Evolutionary conservation across 176 grass and related monocot species (phyloP), one percentile per base, ranked within the genome.

Genomic region (Triticum turgidum): DNA sequence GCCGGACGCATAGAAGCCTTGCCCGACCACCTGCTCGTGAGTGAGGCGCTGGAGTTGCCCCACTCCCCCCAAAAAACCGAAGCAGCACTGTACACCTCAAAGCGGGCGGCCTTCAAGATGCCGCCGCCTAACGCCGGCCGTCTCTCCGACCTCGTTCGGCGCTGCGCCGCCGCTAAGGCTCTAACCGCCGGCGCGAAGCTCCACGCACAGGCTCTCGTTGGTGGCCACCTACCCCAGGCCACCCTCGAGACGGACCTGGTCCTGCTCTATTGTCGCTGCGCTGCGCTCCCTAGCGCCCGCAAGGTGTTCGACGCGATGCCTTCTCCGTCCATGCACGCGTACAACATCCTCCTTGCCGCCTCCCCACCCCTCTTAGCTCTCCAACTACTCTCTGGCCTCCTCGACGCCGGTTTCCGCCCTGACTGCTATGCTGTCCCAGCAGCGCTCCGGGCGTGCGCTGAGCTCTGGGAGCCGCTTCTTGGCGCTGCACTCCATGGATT

Each of bases 341-440:
- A 80, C 84, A 92, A 91, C 73, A 81, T 91, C 82, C 85, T 92
- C 82, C 80, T 94, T 63, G 76, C 73, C 15, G 82, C 87, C 65
- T 85, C 78, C 24, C 85, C 83, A 0, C 56, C 86, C 6, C 11
- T 37, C 17, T 25, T 14, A 6, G 82, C 85, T 5, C 67, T 94
- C 33, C 27, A 35, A 5, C 79, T 94, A 34, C 12, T 85, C 61
- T 59, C 35, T 7, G 67, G 76, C 54, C 79, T 90, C 61, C 87
- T 92, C 3, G 14, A 33, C 7, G 58, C 78, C 2, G 87, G 85
- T 9, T 29, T 90, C 63, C 87, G 25, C 4, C 87, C 87, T 9
- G 92, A 94, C 42, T 22, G 79, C 37, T 94, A 87, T 74, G 80
- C 92, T 29, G 15, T 94, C 72, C 92, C 87, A 4, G 85, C 89